Evolutionary conservation across 352 stramenopile genomes (phyloP).

Genomic region (Plasmopara muralis): DNA sequence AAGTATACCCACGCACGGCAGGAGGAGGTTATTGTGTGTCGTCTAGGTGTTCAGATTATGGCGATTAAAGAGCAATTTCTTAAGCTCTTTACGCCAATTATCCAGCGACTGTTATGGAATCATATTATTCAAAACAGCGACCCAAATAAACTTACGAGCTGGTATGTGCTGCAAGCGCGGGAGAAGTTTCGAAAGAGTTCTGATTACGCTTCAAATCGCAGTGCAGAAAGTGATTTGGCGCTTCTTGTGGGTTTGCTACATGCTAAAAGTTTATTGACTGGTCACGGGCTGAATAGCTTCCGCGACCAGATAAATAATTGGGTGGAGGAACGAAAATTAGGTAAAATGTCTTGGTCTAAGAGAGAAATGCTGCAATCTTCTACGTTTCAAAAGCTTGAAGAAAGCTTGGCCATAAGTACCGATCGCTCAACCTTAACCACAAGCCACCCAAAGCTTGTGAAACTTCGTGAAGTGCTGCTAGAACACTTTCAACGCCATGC

Average conservation of each 20-base stretch:
- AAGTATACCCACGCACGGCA: conserved; percentile 79
- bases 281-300: conserved; percentile 71
- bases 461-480: conserved; percentile 87
- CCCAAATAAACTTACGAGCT: conserved; percentile 70
- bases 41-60: conserved; percentile 46
- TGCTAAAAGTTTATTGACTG: conserved; percentile 68
- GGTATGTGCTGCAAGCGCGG: conserved; percentile 70
- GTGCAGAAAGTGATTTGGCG: conserved; percentile 69
- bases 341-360: conserved; percentile 72
- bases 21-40: conserved; percentile 80
- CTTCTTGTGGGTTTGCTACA: conserved; percentile 71
- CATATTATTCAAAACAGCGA: conserved; percentile 68
- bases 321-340: conserved; percentile 43
- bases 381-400: conserved; percentile 59
- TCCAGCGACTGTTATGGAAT: conserved; percentile 41
- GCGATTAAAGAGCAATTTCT: conserved; percentile 63
- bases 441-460: conserved; percentile 81
- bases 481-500: conserved; percentile 81
- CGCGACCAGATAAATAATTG: conserved; percentile 59
- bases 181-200: conserved; percentile 66
- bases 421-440: conserved; percentile 6
- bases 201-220: conserved; percentile 55
- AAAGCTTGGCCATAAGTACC: conserved; percentile 29
- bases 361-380: conserved; percentile 61
- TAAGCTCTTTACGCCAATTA: conserved; percentile 52